Conservation (phyloP, 306 rosid species). For the Heteromeles arbutifolia region DNA sequence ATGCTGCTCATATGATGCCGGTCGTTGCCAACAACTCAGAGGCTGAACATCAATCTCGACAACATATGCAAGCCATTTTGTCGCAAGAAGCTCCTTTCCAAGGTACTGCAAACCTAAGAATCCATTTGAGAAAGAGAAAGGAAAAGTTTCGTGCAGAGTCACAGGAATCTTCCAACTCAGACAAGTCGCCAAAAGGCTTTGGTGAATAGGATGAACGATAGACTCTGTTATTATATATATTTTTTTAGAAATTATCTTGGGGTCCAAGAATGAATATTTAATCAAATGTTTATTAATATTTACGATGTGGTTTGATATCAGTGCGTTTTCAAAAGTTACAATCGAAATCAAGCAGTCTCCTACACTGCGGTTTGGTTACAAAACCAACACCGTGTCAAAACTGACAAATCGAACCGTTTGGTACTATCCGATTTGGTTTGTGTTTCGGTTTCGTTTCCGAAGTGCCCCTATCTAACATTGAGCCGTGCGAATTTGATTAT, state of each 20-base stretch:
- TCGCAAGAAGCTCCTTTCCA: constrained; percentile 22
- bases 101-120: constrained; percentile 66
- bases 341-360: no score
- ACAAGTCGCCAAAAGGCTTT: constrained; percentile 17
- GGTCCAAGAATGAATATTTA: no score
- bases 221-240: neutral
- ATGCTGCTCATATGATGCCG: neutral
- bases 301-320: no score
- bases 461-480: no score
- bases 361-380: no score
- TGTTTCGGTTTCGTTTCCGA: no score
- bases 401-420: no score
- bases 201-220: neutral
- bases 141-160: neutral
- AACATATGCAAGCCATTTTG: neutral
- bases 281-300: no score
- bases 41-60: constrained; percentile 22
- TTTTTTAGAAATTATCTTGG: neutral
- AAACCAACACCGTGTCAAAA: no score
- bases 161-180: constrained; percentile 11
- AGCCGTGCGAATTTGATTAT: neutral
- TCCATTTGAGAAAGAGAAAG: constrained; percentile 17
- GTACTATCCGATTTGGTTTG: no score
- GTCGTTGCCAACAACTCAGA: neutral
- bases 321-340: no score